A percentile compares a stretch with the other conserved stretches of the same genome.
Evolutionary conservation across 1,284 basidiomycete genomes (phyloP).

Genomic region (Ceratobasidium sp.): DNA sequence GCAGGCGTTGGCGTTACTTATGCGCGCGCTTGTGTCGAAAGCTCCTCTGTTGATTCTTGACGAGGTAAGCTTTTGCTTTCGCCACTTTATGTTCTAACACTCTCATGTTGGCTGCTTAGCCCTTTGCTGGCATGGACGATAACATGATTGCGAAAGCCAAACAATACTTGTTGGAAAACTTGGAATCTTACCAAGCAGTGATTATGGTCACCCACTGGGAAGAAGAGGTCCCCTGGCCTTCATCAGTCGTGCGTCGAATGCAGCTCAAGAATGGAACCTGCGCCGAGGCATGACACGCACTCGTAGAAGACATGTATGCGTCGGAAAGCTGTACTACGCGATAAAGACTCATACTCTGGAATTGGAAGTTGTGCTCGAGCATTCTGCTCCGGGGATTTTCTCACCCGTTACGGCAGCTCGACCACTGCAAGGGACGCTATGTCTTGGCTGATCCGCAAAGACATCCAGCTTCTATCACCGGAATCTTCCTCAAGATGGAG

Average conservation of each 20-base stretch:
- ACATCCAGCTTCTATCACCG: too few species aligned
- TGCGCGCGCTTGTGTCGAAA: constrained; percentile 82
- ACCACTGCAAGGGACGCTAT: too few species aligned
- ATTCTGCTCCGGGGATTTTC: too few species aligned
- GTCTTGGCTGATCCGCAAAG: too few species aligned
- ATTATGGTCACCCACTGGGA: constrained; percentile 91
- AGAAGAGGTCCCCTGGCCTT: constrained; percentile 83
- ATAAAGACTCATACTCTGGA: too few species aligned
- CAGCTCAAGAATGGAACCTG: constrained; percentile 43
- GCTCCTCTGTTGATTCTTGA: constrained; percentile 84
- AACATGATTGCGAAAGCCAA: constrained; percentile 76
- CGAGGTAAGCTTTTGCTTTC: constrained; percentile 67
- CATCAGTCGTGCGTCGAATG: constrained; percentile 24
- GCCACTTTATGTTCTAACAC: neutral
- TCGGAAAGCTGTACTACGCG: too few species aligned
- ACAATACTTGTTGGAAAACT: constrained; percentile 69
- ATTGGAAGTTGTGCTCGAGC: too few species aligned
- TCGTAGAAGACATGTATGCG: neutral
- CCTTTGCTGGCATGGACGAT: constrained; percentile 75
- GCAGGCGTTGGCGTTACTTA: constrained; percentile 83
- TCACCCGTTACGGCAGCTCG: too few species aligned
- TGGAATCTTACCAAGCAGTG: constrained; percentile 76
- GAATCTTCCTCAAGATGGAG: too few species aligned
- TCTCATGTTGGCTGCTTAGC: neutral
- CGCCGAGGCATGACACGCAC: neutral